A percentile compares a stretch with the other conserved stretches of the same genome.
Evolutionary conservation across 495 filamentous ascomycete species (phyloP).

Genomic region (Penicillium odoratum): DNA sequence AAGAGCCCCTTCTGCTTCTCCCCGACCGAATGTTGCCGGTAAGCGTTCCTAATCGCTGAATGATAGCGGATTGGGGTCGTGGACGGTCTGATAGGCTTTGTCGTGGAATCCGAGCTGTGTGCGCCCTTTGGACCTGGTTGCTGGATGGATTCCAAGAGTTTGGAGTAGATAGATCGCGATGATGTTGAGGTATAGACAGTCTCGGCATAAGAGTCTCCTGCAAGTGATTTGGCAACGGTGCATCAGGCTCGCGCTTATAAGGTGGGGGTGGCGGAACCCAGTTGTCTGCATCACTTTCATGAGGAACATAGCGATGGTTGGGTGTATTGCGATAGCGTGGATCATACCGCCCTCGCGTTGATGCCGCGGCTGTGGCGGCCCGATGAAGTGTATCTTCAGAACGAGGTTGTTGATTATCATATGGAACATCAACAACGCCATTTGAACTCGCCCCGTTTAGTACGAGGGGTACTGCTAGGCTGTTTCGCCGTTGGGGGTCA

Average conservation of each 20-base stretch:
- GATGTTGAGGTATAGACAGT: slow-evolving; percentile 9
- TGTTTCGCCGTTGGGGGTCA: slow-evolving; percentile 22
- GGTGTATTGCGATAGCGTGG: slow-evolving; percentile 31
- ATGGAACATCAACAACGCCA: slow-evolving; percentile 50
- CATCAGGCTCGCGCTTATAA: slow-evolving; percentile 70
- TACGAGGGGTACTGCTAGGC: slow-evolving; percentile 25
- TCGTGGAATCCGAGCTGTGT: slow-evolving; percentile 26
- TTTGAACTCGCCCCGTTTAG: slow-evolving; percentile 21
- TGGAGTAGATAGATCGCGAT: neutral
- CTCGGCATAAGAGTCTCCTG: slow-evolving; percentile 36
- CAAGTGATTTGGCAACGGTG: slow-evolving; percentile 56
- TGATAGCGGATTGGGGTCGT: slow-evolving; percentile 25
- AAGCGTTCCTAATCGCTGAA: slow-evolving; percentile 37
- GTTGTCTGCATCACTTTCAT: slow-evolving; percentile 88
- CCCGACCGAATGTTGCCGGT: slow-evolving; percentile 22
- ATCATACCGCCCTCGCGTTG: slow-evolving; percentile 63
- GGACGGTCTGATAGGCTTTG: slow-evolving; percentile 19
- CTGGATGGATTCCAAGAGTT: neutral
- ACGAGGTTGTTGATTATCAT: slow-evolving; percentile 76
- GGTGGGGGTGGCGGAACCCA: slow-evolving; percentile 94
- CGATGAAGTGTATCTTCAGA: slow-evolving; percentile 73
- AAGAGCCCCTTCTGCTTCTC: slow-evolving; percentile 20
- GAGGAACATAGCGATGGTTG: slow-evolving; percentile 55
- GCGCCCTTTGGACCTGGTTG: slow-evolving; percentile 22
- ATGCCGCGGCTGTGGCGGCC: slow-evolving; percentile 74